phyloP scores from a whole-genome alignment of 2,329 filamentous ascomycete species.

The Nigrospora oryzae region DNA sequence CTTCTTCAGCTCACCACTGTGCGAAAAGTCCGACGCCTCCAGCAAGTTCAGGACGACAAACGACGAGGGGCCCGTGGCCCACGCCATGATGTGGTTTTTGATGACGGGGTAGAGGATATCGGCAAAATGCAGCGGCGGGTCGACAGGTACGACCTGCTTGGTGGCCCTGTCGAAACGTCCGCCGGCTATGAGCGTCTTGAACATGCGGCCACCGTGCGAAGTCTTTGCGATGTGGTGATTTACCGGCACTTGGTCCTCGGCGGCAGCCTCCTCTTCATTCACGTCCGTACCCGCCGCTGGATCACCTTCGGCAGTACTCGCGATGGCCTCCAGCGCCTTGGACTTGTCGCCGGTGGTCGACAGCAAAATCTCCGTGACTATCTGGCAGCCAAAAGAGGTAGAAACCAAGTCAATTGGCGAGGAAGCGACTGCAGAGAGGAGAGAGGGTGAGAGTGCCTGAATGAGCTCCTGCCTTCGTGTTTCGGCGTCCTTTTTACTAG shows the following conservation, averaged over 20 bases:
- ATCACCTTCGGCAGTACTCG: conserved; percentile 52
- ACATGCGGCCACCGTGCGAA: conserved; percentile 65
- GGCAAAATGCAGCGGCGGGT: conserved; percentile 74
- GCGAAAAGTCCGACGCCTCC: conserved; percentile 64
- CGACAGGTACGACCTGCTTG: conserved; percentile 61
- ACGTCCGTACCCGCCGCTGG: conserved; percentile 26
- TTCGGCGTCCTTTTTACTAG: conserved; percentile 86
- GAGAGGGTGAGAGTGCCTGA: conserved; percentile 61
- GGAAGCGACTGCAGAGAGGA: conserved; percentile 65
- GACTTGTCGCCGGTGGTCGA: conserved; percentile 67
- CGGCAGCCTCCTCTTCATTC: conserved; percentile 21
- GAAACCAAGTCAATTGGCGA: conserved; percentile 60
- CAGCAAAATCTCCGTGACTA: conserved; percentile 76
- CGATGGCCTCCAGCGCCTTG: conserved; percentile 62
- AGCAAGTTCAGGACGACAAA: conserved; percentile 79
- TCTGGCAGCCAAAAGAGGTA: conserved; percentile 78
- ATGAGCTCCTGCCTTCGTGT: conserved; percentile 69
- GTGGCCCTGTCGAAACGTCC: conserved; percentile 73
- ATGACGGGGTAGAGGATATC: conserved; percentile 76
- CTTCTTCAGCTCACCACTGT: conserved; percentile 58
- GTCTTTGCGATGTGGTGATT: conserved; percentile 51
- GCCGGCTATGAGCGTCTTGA: conserved; percentile 85
- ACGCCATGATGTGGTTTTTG: conserved; percentile 63
- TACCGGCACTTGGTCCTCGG: conserved; percentile 18
- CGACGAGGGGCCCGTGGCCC: conserved; percentile 79